Base-by-base conservation (phyloP, 257 asterid species). In the Solanum chaucha region DNA sequence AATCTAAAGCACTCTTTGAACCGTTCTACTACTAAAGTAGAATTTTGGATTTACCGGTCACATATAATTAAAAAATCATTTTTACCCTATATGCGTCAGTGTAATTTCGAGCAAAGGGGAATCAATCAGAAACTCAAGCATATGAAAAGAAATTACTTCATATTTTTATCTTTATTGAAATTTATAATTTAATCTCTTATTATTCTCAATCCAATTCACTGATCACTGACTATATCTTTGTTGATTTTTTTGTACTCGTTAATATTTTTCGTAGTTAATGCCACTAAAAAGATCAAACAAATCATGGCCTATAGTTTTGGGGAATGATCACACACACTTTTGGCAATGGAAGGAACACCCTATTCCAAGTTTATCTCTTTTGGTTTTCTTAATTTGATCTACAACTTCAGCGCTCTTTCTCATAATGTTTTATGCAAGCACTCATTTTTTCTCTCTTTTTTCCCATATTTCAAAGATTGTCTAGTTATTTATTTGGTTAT, bases 301-400 rank as follows among this genome's bases (percentile, higher is more conserved):
- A 61, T 61, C 70, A 22, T 9, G 30, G 36, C 93, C 8, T 55
- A 17, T 19, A 55, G 10, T 55, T 19, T 55, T 2, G 64, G 64
- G 90, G 92, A 26, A 13, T 9, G 87, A 86, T 24, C 68, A 38
- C 70, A 89, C 90, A 4, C 0, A 0, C 0, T 26, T 82, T 86
- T 92, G 93, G 93, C 46, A 26, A 19, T 90, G 87, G 91, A 90
- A 32, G 30, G 58, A 88, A 64, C 20, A 84, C 5, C 84, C 7
- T 91, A 87, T 26, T 92, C 92, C 6, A 93, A 92, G 94, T 93
- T 46, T 82, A 13, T 48, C 70, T 82, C 5, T 58, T 34, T 46
- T 28, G 13, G n/a, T 73, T 35, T 73, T 73, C 8, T 9, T 19
- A 20, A 12, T 41, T 30, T 51, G 30, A 30, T 46, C 8, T 5